Base-by-base conservation (phyloP, 1,284 basidiomycete genomes). In the Polyporus tsugae region DNA sequence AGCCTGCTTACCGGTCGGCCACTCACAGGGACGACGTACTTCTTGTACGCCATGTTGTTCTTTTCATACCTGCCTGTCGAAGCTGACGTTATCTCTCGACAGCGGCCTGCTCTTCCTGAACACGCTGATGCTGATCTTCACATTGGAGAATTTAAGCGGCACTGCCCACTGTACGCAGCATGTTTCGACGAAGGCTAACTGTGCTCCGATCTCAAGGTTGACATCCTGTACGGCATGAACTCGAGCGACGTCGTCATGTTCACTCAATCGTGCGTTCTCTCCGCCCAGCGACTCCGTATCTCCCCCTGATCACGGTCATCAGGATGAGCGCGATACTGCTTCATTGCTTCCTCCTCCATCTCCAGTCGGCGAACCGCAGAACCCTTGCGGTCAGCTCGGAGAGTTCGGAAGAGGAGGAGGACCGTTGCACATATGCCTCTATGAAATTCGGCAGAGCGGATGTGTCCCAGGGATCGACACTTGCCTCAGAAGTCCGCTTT, bases 151-250 rank as follows among this genome's bases (percentile, higher is more conserved):
- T 19, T 35, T 36, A 58, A 4, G 11, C 11, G 1, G 29, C 25
- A n/a, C n/a, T n/a, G n/a, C n/a, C n/a, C n/a, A n/a, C n/a, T n/a
- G n/a, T n/a, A n/a, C n/a, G n/a, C n/a, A n/a, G n/a, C n/a, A n/a
- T n/a, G n/a, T n/a, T n/a, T n/a, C n/a, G n/a, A n/a, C n/a, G n/a
- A n/a, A n/a, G n/a, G n/a, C n/a, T n/a, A n/a, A n/a, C n/a, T n/a
- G n/a, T n/a, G n/a, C n/a, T n/a, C n/a, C 38, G 55, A 17, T 58
- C 13, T n/a, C n/a, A n/a, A n/a, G n/a, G n/a, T n/a, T n/a, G 55
- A 58, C 35, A 36, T 58, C 19, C 38, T 58, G 55, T 58, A 58
- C n/a, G 55, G 55, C 55, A 58, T 58, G 55, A 58, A 58, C 19
- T 58, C 55, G 33, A 58, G 55, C 55, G 55, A 58, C 19, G 33